Evolutionary conservation across 495 filamentous ascomycete genomes (phyloP), one percentile per base, ranked within the genome.

Genomic region (Podospora anserina): DNA sequence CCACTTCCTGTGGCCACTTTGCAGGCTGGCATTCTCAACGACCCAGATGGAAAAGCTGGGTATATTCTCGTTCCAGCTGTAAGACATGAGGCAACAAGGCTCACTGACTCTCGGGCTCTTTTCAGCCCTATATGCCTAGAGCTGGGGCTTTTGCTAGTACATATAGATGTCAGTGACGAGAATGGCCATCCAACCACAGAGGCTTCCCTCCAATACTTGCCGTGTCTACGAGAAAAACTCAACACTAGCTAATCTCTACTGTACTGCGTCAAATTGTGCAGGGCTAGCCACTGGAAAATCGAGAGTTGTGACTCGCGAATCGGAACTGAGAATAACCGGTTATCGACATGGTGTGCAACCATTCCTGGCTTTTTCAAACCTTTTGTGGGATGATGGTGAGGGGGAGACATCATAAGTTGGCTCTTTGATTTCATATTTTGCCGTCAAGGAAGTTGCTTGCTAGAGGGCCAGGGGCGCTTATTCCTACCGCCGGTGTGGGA

Each of bases 361-460:
- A 58, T 58, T n/a, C 5, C 39, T 49, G 55, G 18, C n/a, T 58
- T 58, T 20, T 18, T 19, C 3, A 9, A 20, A 7, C n/a, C 55
- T 11, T 58, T 4, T 20, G 23, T 20, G 55, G 4, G 18, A 58
- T 26, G 55, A 58, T n/a, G 5, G 23, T 18, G 55, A 19, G 20
- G 34, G 30, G 16, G 20, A 39, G 30, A n/a, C n/a, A 63, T 49
- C 61, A 34, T 63, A 63, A 63, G 61, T 49, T 49, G 39, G 39
- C 9, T 16, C 2, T 5, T 49, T 49, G 39, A 49, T 49, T 49
- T 49, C 9, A 39, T 63, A 18, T 49, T 39, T 63, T 15, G 61
- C 32, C 28, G 61, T 39, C 61, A 63, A 63, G 61, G 61, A 63
- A 63, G 61, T 28, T 63, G 61, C 61, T 63, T 63, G 61, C 61